Conservation (phyloP, 805 yeast genomes). For the Lachancea quebecensis region DNA sequence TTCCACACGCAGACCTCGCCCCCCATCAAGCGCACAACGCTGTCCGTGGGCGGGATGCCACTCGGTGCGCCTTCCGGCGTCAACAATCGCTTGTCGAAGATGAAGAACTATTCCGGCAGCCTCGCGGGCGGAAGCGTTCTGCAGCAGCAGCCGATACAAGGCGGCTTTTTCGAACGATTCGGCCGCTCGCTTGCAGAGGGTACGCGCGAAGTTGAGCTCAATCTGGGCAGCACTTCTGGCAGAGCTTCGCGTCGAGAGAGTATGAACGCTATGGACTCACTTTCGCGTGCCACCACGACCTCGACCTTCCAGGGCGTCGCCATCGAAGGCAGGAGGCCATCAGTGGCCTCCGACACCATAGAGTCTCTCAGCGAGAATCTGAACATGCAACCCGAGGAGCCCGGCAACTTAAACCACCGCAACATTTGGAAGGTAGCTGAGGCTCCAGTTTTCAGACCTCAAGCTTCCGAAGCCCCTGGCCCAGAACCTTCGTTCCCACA, state of each 20-base stretch:
- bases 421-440: conserved; percentile 25
- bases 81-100: conserved; percentile 14
- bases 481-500: background rate
- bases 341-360: conserved; percentile 10
- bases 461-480: background rate
- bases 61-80: conserved; percentile 8
- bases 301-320: conserved; percentile 3
- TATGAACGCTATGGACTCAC: conserved; percentile 5
- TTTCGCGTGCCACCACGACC: conserved; percentile 6
- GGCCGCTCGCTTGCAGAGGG: conserved; percentile 32
- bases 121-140: conserved; percentile 15
- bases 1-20: conserved; percentile 15
- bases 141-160: conserved; percentile 8
- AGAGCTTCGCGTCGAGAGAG: conserved; percentile 10
- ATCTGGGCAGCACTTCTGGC: conserved; percentile 5
- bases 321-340: conserved; percentile 5
- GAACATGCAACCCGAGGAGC: conserved; percentile 6
- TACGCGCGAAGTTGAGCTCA: conserved; percentile 27
- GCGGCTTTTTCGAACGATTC: conserved; percentile 30
- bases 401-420: background rate
- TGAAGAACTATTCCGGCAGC: conserved; percentile 24
- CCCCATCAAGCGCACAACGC: conserved; percentile 21
- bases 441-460: conserved; percentile 25
- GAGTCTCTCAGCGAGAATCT: conserved; percentile 12
- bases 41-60: conserved; percentile 26